Conservation (phyloP, 2,329 filamentous ascomycete species). For the Fusarium oxysporum region DNA sequence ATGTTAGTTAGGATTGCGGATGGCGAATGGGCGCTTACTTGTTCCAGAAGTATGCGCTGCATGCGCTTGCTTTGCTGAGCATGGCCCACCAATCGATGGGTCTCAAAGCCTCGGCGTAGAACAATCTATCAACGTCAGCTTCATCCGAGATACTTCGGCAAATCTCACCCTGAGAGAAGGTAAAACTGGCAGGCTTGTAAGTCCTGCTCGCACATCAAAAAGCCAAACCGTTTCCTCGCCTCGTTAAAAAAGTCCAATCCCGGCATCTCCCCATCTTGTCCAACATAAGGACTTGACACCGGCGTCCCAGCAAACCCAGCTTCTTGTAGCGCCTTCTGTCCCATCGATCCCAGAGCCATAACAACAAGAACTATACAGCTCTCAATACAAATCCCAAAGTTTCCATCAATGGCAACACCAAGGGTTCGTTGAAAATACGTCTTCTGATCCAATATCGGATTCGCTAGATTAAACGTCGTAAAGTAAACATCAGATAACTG, state of each 20-base stretch:
- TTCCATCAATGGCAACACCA: conserved; percentile 26
- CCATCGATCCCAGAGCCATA: conserved; percentile 18
- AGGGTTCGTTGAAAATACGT: conserved; percentile 33
- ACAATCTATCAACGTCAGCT: conserved; percentile 4
- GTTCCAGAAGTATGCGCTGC: conserved; percentile 35
- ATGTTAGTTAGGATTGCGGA: too few relatives aligned
- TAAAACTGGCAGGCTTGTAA: conserved; percentile 32
- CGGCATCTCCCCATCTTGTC: not conserved
- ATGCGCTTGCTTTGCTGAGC: conserved; percentile 34
- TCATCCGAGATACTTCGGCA: too few relatives aligned
- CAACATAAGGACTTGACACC: not conserved
- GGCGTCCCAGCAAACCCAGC: conserved; percentile 4
- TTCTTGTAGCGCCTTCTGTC: conserved; percentile 11
- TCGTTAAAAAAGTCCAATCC: conserved; percentile 31
- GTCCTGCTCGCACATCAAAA: conserved; percentile 30
- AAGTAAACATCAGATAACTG: conserved; percentile 34
- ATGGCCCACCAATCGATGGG: conserved; percentile 34
- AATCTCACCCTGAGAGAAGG: conserved; percentile 10
- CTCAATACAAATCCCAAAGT: conserved; percentile 27
- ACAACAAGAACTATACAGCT: conserved; percentile 30
- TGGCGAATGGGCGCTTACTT: not conserved
- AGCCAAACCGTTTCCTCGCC: conserved; percentile 30
- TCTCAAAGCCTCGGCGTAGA: conserved; percentile 31
- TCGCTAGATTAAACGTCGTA: conserved; percentile 20
- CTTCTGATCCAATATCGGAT: conserved; percentile 31